A percentile compares a stretch with the other conserved stretches of the same genome.
Conservation (phyloP, 257 asterid genomes). For the Ajuga chamaepitys region DNA sequence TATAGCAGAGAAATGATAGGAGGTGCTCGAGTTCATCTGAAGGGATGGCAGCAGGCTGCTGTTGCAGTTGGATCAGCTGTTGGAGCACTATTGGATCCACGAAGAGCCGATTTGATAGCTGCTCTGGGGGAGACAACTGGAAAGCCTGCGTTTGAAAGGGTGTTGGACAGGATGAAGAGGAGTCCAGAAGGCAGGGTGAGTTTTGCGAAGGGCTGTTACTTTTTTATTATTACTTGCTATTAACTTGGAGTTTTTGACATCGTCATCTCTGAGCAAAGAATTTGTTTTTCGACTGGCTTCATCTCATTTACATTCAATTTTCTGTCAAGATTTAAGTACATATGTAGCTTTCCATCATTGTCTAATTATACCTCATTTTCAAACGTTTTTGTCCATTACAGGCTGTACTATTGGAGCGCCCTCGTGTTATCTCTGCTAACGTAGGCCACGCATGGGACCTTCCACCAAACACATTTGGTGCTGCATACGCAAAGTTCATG, state of each 20-base stretch:
- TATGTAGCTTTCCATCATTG: neutral
- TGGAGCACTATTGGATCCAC: slow-evolving; percentile 82
- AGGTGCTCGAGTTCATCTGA: slow-evolving; percentile 50
- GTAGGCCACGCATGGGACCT: slow-evolving; percentile 94
- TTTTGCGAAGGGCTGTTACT: neutral
- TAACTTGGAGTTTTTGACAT: neutral
- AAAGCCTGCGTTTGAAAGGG: slow-evolving; percentile 73
- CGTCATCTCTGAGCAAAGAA: neutral
- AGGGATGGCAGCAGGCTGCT: slow-evolving; percentile 90
- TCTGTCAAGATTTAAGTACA: neutral
- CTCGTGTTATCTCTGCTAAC: slow-evolving; percentile 76
- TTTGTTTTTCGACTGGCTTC: neutral
- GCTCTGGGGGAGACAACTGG: slow-evolving; percentile 97
- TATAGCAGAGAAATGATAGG: slow-evolving; percentile 37
- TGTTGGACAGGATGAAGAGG: slow-evolving; percentile 75
- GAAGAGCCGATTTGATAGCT: slow-evolving; percentile 90
- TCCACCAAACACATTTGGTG: slow-evolving; percentile 88
- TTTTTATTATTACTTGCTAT: neutral
- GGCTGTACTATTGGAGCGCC: slow-evolving; percentile 71
- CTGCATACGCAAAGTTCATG: slow-evolving; percentile 93
- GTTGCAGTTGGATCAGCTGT: slow-evolving; percentile 91
- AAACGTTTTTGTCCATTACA: slow-evolving; percentile 4
- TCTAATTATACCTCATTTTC: no score
- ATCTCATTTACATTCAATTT: neutral
- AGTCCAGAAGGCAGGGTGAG: slow-evolving; percentile 79